phyloP scores from a whole-genome alignment of 2,329 filamentous ascomycete species.

The Pezicula neosporulosa region DNA sequence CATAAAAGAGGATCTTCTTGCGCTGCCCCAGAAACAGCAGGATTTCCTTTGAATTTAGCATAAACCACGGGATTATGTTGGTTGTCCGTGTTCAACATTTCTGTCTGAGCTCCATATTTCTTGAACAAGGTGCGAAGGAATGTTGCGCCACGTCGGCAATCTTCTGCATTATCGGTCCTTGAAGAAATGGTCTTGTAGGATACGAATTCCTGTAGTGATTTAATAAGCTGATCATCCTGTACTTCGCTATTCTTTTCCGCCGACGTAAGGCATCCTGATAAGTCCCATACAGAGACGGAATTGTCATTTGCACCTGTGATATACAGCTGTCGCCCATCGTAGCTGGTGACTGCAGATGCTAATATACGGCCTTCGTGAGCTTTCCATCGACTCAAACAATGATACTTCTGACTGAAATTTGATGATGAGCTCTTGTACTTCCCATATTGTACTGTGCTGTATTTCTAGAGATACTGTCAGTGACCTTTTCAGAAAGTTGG shows the following conservation, averaged over 20 bases:
- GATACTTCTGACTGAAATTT: slow-evolving; percentile 74
- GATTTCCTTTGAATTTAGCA: slow-evolving; percentile 80
- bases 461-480: slow-evolving; percentile 45
- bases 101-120: slow-evolving; percentile 82
- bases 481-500: neutral
- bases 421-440: slow-evolving; percentile 45
- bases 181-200: slow-evolving; percentile 91
- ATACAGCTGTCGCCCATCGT: slow-evolving; percentile 74
- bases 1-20: slow-evolving; percentile 93
- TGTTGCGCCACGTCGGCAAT: slow-evolving; percentile 88
- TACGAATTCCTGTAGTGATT: slow-evolving; percentile 79
- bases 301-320: slow-evolving; percentile 94
- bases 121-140: slow-evolving; percentile 90
- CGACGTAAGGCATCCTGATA: slow-evolving; percentile 39
- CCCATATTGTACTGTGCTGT: slow-evolving; percentile 63
- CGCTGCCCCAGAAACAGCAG: slow-evolving; percentile 59
- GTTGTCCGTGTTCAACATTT: slow-evolving; percentile 81
- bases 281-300: slow-evolving; percentile 83
- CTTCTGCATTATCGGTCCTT: slow-evolving; percentile 78
- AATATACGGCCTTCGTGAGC: slow-evolving; percentile 87
- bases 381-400: slow-evolving; percentile 72
- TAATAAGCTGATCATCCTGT: slow-evolving; percentile 57
- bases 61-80: slow-evolving; percentile 86
- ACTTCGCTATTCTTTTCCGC: slow-evolving; percentile 16
- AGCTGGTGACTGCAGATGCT: slow-evolving; percentile 71